Evolutionary conservation across 176 grass and related monocot species (phyloP), one percentile per base, ranked within the genome.

Genomic region (Alloteropsis semialata): DNA sequence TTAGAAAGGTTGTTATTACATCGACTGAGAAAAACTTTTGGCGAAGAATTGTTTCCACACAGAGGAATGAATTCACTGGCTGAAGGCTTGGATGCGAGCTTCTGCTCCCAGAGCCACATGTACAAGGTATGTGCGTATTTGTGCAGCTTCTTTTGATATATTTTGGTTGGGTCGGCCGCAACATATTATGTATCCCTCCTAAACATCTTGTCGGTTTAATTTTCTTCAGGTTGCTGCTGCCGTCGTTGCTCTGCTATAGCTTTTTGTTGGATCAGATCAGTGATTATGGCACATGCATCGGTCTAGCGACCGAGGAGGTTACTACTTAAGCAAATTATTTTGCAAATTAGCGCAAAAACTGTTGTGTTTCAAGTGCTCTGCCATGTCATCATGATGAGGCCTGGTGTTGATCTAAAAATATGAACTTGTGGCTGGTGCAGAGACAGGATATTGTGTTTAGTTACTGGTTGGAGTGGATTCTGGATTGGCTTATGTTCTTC

Each of bases 131-230:
- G 11, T 0, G 0, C n/a, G n/a, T n/a, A n/a, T 71, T 71, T 54
- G 27, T 2, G 0, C 9, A 13, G 38, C 36, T 21, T 14, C 22
- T n/a, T n/a, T n/a, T n/a, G n/a, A n/a, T n/a, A n/a, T 69, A 39
- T 1, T 45, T 45, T 39, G 1, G 1, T 43, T 17, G 39, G 38
- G 0, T 13, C 0, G 5, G 22, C 1, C 10, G 0, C 1, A 25
- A 42, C 11, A 17, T 2, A 16, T 0, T 8, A 1, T n/a, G n/a
- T n/a, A n/a, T 0, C 12, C 1, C 0, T 25, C 24, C n/a, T 28
- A 8, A 46, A 46, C 0, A 16, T 28, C 6, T 17, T 4, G 14
- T 19, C 1, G 0, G 11, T 45, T 24, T 4, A 5, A 15, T 42
- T 43, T 69, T 12, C 38, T 15, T 49, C 65, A 15, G 65, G 11